Base-by-base conservation (phyloP, 371 early-diverging fungal genomes). In the Paraphysoderma sedebokerense region DNA sequence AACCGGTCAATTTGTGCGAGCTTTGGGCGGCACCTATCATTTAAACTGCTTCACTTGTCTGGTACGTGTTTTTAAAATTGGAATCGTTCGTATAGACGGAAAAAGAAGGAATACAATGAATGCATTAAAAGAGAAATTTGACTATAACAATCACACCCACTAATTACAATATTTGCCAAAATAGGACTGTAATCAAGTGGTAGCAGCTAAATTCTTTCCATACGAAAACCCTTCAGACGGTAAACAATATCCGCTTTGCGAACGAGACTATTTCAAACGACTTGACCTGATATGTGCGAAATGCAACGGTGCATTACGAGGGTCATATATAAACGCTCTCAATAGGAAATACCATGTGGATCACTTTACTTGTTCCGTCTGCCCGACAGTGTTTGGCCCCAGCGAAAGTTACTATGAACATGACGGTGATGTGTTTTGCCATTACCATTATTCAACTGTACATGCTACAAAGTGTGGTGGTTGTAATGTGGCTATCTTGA, bases 321-420 rank as follows among this genome's bases (percentile, higher is more conserved):
- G 87, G 22, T 79, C 88, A 3, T 89, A 92, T 55, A 91, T 95
- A 54, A 83, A 81, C 44, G 98, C 92, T 0, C 63, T 87, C 39
- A 82, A 29, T n/a, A 22, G n/a, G 13, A 92, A 87, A 58, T 97
- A 84, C 58, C 95, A 95, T 52, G 71, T 89, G 33, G 88, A 95
- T 50, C 97, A 96, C 59, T 96, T 96, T 56, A 84, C 85, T 31
- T 97, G 97, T 61, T 80, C 84, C 22, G 79, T 82, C 24, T 97
- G 98, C 49, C 70, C 82, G 13, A 85, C 80, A 6, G 79, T 84
- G 26, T 97, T 97, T 67, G 88, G 90, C 0, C 87, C 89, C 32
- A 81, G 89, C 41, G 96, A 92, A 57, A 84, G 87, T 1, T 89
- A 91, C 57, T 96, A 88, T 55, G 95, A 93, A 49, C 79, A 78